phyloP scores from a whole-genome alignment of 192 early-diverging fungal species.

The Spizellomyces punctatus region DNA sequence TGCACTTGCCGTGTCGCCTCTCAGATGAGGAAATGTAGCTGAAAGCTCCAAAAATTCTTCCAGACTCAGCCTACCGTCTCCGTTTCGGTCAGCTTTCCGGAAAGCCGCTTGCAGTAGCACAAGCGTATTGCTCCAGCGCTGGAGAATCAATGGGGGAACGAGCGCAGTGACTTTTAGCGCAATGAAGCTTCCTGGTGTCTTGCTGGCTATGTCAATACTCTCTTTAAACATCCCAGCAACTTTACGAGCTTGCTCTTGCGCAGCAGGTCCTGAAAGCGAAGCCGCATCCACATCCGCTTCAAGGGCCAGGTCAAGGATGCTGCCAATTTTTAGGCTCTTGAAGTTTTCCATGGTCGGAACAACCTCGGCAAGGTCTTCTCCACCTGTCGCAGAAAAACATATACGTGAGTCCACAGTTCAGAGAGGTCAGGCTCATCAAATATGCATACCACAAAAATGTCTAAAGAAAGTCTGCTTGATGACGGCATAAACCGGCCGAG shows the following conservation, averaged over 20 bases:
- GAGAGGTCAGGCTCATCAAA: too few species aligned
- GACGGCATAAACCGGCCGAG: slow-evolving; percentile 60
- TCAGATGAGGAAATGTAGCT: slow-evolving; percentile 29
- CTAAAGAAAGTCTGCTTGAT: slow-evolving; percentile 88
- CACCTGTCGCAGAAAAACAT: slow-evolving; percentile 53
- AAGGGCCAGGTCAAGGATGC: slow-evolving; percentile 84
- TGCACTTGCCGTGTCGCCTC: slow-evolving; percentile 7
- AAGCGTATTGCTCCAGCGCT: slow-evolving; percentile 67
- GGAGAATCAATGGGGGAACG: slow-evolving; percentile 71
- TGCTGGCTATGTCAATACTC: slow-evolving; percentile 70
- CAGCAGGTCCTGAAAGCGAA: slow-evolving; percentile 22
- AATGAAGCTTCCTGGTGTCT: slow-evolving; percentile 72
- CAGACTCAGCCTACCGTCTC: slow-evolving; percentile 19
- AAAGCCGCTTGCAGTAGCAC: slow-evolving; percentile 51
- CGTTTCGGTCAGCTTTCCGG: slow-evolving; percentile 35
- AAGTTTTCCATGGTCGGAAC: slow-evolving; percentile 78
- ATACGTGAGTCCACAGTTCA: background rate
- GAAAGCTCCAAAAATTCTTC: slow-evolving; percentile 30
- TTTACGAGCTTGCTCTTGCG: slow-evolving; percentile 54
- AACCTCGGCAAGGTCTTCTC: slow-evolving; percentile 84
- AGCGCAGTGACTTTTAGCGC: slow-evolving; percentile 91
- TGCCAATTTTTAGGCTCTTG: slow-evolving; percentile 65
- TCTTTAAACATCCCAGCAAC: slow-evolving; percentile 70
- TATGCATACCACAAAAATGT: slow-evolving; percentile 78
- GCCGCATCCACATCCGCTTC: slow-evolving; percentile 61